These are phyloP conservation scores for Melastoma malabathricum DNA, from an alignment of 345 rosid genomes.

Conservation along the genomic window DNA sequence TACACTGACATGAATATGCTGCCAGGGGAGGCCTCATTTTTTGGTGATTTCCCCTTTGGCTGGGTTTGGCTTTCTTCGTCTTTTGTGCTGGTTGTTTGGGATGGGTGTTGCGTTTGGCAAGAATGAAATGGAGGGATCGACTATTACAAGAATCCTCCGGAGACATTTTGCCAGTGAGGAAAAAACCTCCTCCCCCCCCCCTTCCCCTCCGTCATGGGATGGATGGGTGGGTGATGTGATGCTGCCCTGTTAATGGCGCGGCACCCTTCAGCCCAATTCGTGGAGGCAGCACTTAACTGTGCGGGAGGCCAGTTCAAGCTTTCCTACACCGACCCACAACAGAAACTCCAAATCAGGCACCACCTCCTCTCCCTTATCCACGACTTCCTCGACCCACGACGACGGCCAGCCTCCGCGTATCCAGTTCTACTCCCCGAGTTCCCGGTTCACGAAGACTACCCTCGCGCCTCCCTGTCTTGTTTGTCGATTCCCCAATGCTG, in stretches of 20 bases:
- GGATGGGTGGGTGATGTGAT: too few relatives aligned
- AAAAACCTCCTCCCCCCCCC: too few relatives aligned
- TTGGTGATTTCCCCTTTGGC: too few relatives aligned
- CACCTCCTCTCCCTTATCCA: conserved; percentile 45
- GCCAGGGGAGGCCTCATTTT: too few relatives aligned
- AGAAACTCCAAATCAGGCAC: conserved; percentile 44
- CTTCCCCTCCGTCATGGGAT: too few relatives aligned
- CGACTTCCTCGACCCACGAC: conserved; percentile 37
- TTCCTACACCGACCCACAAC: conserved; percentile 49
- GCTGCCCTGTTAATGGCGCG: conserved; percentile 21
- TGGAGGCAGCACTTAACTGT: conserved; percentile 42
- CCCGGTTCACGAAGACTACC: conserved; percentile 58
- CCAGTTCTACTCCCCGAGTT: conserved; percentile 17
- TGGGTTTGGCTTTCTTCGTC: too few relatives aligned
- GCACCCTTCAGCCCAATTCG: conserved; percentile 29
- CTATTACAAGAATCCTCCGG: too few relatives aligned
- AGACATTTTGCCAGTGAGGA: too few relatives aligned
- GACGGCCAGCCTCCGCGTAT: conserved; percentile 39
- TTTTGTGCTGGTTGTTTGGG: too few relatives aligned
- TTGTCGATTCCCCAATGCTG: conserved; percentile 10
- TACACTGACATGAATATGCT: too few relatives aligned
- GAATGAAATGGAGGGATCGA: too few relatives aligned
- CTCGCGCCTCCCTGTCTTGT: conserved; percentile 38
- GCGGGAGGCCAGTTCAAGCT: conserved; percentile 21
- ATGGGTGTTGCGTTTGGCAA: too few relatives aligned